A percentile compares a stretch with the other conserved stretches of the same genome.
These are phyloP conservation scores for Porphyrellus cyaneotinctus DNA, from an alignment of 768 basidiomycete species.

Conservation along the genomic window DNA sequence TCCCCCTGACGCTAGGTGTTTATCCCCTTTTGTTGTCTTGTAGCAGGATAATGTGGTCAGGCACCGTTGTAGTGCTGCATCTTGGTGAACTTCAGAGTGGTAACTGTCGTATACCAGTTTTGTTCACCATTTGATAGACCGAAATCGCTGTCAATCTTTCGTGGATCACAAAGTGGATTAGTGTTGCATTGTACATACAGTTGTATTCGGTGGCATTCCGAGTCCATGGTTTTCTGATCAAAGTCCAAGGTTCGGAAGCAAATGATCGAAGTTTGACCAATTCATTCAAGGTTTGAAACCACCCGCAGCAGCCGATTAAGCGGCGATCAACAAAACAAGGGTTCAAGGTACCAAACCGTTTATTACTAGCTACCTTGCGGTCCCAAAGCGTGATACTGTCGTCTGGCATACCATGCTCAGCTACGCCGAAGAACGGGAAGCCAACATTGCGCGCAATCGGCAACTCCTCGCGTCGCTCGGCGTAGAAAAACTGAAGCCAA, in stretches of 20 bases:
- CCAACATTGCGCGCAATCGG: slow-evolving; percentile 42
- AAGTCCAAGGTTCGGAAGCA: not conserved
- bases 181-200: not conserved
- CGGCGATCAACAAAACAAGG: not conserved
- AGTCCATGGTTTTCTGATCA: not conserved
- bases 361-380: not conserved
- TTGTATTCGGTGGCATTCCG: not conserved
- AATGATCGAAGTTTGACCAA: too few relatives aligned
- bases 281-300: too few relatives aligned
- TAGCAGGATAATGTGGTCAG: slow-evolving; percentile 8
- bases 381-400: not conserved
- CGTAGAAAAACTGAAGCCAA: slow-evolving; percentile 38
- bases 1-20: not conserved
- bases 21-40: slow-evolving; percentile 6
- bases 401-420: slow-evolving; percentile 9
- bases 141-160: not conserved
- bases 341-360: not conserved
- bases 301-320: not conserved
- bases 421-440: slow-evolving; percentile 33
- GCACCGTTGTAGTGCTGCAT: slow-evolving; percentile 5
- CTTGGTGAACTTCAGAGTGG: not conserved
- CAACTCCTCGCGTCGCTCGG: slow-evolving; percentile 40
- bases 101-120: slow-evolving; percentile 16
- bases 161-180: not conserved
- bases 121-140: slow-evolving; percentile 7